These are phyloP conservation scores for Brassica rapa DNA, from an alignment of 345 rosid species.

Conservation along the genomic window DNA sequence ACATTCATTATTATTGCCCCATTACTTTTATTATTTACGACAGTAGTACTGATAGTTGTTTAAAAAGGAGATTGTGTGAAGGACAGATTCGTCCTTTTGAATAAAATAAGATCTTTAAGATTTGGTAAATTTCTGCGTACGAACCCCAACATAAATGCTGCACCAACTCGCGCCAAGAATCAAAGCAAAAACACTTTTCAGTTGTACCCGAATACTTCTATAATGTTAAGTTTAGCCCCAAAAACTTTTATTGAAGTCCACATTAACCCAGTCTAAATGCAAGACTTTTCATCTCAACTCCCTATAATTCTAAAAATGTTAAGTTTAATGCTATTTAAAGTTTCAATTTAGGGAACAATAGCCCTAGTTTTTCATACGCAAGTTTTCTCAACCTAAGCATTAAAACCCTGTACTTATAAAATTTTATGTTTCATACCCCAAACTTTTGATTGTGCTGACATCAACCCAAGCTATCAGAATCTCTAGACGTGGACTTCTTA, in stretches of 20 bases:
- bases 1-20: slow-evolving; percentile 8
- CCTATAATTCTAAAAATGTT: background rate
- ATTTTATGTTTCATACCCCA: background rate
- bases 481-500: background rate
- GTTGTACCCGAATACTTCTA: background rate
- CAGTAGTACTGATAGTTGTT: background rate
- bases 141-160: slow-evolving; percentile 39
- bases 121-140: slow-evolving; percentile 23
- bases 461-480: background rate
- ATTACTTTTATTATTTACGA: slow-evolving; percentile 5
- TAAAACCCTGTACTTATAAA: background rate
- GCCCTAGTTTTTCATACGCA: background rate
- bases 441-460: background rate
- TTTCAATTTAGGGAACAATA: background rate
- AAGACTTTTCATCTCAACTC: background rate
- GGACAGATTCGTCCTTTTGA: slow-evolving; percentile 32
- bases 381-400: background rate
- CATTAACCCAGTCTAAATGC: background rate
- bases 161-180: slow-evolving; percentile 35
- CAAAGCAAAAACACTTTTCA: slow-evolving; percentile 1
- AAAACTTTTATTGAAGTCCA: background rate
- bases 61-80: slow-evolving; percentile 19
- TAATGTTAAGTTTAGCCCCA: background rate
- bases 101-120: slow-evolving; percentile 24
- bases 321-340: background rate